phyloP scores from a whole-genome alignment of 176 grass and related monocot species.

The Oryza longistaminata region DNA sequence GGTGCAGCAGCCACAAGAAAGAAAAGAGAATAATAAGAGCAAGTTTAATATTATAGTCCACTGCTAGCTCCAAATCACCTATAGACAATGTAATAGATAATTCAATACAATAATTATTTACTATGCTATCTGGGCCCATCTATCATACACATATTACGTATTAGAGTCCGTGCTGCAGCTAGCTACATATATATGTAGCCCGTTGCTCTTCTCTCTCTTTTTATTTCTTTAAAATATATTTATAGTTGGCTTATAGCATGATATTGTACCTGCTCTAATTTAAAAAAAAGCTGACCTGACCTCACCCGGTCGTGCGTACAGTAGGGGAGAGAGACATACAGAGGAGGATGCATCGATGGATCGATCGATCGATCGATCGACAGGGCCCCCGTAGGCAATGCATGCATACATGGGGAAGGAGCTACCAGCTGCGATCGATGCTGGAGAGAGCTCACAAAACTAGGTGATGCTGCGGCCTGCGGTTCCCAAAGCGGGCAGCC shows the following conservation, averaged over 20 bases:
- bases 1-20: constrained; percentile 22
- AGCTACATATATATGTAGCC: too few species aligned
- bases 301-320: constrained; percentile 48
- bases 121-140: too few species aligned
- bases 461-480: constrained; percentile 34
- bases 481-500: constrained; percentile 55
- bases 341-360: background rate
- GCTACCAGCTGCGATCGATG: background rate
- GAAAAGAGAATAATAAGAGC: background rate
- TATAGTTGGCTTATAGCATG: too few species aligned
- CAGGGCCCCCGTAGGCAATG: background rate
- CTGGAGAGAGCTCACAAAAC: constrained; percentile 43
- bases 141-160: too few species aligned
- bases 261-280: too few species aligned
- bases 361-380: background rate
- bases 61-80: too few species aligned
- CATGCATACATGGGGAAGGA: constrained; percentile 33
- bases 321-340: constrained; percentile 15
- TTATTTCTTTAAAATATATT: too few species aligned
- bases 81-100: too few species aligned
- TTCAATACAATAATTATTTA: too few species aligned
- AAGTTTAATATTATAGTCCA: too few species aligned
- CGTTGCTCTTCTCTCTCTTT: too few species aligned
- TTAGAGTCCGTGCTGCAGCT: too few species aligned
- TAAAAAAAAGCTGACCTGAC: constrained; percentile 11